Percentiles rank a stretch among this genome's conserved stretches.
phyloP scores from a whole-genome alignment of 2,329 filamentous ascomycete genomes.

The Xylaria sp. region DNA sequence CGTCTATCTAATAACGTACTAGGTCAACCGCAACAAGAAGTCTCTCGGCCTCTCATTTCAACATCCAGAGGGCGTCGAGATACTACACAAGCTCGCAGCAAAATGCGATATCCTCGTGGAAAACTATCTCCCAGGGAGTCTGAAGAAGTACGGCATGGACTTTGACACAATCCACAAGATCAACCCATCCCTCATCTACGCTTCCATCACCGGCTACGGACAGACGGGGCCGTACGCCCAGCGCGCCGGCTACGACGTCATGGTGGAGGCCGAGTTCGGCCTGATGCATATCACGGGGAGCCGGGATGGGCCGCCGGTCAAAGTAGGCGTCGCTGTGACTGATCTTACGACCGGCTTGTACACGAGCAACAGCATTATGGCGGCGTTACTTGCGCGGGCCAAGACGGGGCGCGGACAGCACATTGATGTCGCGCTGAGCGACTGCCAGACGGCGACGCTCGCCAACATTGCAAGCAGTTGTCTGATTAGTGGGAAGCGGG shows the following conservation, averaged over 20 bases:
- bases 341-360: slow-evolving; percentile 95
- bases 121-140: slow-evolving; percentile 89
- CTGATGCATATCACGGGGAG: slow-evolving; percentile 97
- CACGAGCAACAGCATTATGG: slow-evolving; percentile 94
- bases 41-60: slow-evolving; percentile 92
- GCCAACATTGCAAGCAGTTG: slow-evolving; percentile 95
- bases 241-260: slow-evolving; percentile 95
- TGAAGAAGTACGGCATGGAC: slow-evolving; percentile 91
- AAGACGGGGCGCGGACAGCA: slow-evolving; percentile 85
- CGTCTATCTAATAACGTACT: slow-evolving; percentile 18
- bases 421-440: slow-evolving; percentile 88
- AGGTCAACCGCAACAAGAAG: slow-evolving; percentile 98
- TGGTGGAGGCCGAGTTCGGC: slow-evolving; percentile 98
- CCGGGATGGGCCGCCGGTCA: slow-evolving; percentile 88
- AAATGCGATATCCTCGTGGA: slow-evolving; percentile 94
- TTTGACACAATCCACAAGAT: slow-evolving; percentile 80
- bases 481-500: slow-evolving; percentile 84
- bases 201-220: slow-evolving; percentile 95
- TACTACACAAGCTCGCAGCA: slow-evolving; percentile 82
- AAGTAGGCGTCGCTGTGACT: slow-evolving; percentile 96
- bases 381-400: slow-evolving; percentile 77
- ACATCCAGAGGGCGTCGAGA: slow-evolving; percentile 79
- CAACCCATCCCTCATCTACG: slow-evolving; percentile 89
- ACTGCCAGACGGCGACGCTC: slow-evolving; percentile 92
- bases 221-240: slow-evolving; percentile 90